Percentiles rank a stretch among this genome's conserved stretches.
Evolutionary conservation across 78 protist genomes (phyloP).

Genomic region (Mantamonas sphyraenae): DNA sequence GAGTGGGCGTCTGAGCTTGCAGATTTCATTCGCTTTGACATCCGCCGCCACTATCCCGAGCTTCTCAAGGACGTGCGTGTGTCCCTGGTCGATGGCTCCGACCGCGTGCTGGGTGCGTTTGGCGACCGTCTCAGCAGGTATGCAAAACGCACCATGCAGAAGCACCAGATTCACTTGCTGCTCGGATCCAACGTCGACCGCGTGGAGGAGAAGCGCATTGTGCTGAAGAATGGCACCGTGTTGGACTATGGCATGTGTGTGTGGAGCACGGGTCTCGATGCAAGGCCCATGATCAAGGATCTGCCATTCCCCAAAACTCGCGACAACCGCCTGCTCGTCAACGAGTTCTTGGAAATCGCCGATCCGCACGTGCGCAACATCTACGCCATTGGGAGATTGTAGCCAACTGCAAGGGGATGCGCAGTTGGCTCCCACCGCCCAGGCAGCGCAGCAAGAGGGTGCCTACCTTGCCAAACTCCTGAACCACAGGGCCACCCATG

Average conservation of each 20-base stretch:
- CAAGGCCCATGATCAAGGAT: neutral
- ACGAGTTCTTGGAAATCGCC: slow-evolving; percentile 17
- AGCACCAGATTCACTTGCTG: no score
- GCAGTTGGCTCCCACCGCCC: slow-evolving; percentile 66
- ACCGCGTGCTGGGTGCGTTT: neutral
- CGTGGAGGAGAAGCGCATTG: neutral
- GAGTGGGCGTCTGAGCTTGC: slow-evolving; percentile 59
- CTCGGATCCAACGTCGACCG: no score
- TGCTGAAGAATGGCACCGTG: neutral
- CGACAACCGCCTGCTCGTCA: neutral
- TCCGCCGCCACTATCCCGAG: neutral
- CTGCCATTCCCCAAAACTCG: no score
- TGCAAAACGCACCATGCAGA: no score
- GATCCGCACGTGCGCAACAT: slow-evolving; percentile 36
- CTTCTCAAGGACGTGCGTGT: neutral
- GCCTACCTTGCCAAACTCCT: slow-evolving; percentile 38
- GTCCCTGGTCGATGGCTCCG: slow-evolving; percentile 8
- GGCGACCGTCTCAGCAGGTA: neutral
- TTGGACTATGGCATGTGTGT: neutral
- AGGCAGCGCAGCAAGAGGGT: slow-evolving; percentile 54
- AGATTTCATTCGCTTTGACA: slow-evolving; percentile 38
- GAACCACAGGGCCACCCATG: slow-evolving; percentile 7
- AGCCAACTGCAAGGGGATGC: no score
- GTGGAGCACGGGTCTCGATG: slow-evolving; percentile 25
- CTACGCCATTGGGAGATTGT: no score